Evolutionary conservation across 1,284 basidiomycete species (phyloP).

Genomic region (Butyriboletus appendiculatus): DNA sequence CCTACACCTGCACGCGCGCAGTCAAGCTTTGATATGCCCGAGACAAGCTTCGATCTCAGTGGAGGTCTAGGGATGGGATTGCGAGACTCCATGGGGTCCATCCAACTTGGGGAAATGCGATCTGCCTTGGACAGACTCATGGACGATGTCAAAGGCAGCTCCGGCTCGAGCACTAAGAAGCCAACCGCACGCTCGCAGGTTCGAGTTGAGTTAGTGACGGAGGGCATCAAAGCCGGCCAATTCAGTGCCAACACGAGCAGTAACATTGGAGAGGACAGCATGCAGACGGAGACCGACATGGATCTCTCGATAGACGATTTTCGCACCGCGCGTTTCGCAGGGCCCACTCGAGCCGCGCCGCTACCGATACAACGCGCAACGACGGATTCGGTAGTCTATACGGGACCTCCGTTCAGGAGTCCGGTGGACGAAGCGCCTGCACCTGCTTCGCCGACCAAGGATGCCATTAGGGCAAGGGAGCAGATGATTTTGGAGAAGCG

Average conservation of each 20-base stretch:
- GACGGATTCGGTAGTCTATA: slow-evolving; percentile 46
- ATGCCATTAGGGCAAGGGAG: slow-evolving; percentile 66
- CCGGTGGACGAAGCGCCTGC: slow-evolving; percentile 21
- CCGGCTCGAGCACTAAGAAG: slow-evolving; percentile 19
- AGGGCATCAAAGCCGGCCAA: slow-evolving; percentile 35
- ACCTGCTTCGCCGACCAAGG: slow-evolving; percentile 53
- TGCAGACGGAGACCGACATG: slow-evolving; percentile 40
- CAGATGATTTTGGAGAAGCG: slow-evolving; percentile 73
- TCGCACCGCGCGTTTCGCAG: slow-evolving; percentile 11
- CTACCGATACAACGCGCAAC: slow-evolving; percentile 45
- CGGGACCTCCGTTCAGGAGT: slow-evolving; percentile 29
- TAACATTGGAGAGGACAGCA: slow-evolving; percentile 40
- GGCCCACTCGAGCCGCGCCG: slow-evolving; percentile 11
- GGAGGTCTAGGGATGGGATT: slow-evolving; percentile 29
- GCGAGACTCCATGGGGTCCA: slow-evolving; percentile 34
- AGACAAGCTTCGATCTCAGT: slow-evolving; percentile 36
- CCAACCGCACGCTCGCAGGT: slow-evolving; percentile 6
- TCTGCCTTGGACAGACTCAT: slow-evolving; percentile 78
- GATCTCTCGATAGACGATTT: slow-evolving; percentile 28
- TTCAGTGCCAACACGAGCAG: slow-evolving; percentile 30
- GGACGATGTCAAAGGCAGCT: slow-evolving; percentile 65
- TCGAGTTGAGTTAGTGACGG: slow-evolving; percentile 35
- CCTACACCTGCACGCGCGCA: slow-evolving; percentile 10
- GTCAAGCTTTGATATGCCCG: slow-evolving; percentile 22
- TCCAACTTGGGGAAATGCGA: slow-evolving; percentile 65